phyloP scores from a whole-genome alignment of 495 filamentous ascomycete species.

The Talaromyces adpressus region DNA sequence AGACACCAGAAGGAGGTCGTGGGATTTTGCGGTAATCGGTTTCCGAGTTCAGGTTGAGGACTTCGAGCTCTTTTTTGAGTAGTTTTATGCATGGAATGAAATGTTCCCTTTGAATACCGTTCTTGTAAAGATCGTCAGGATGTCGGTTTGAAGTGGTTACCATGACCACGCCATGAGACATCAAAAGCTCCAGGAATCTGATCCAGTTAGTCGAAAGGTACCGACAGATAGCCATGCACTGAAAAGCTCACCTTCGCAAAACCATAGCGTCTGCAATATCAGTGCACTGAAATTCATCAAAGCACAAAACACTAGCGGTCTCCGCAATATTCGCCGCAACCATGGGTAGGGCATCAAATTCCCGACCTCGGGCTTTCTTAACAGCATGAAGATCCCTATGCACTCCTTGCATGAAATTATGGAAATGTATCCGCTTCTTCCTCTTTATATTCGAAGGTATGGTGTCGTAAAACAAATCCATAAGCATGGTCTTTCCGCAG shows the following conservation, averaged over 20 bases:
- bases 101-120: slow-evolving; percentile 90
- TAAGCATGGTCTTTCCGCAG: slow-evolving; percentile 98
- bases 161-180: slow-evolving; percentile 93
- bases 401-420: slow-evolving; percentile 99
- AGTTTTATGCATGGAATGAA: slow-evolving; percentile 95
- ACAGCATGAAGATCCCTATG: slow-evolving; percentile 86
- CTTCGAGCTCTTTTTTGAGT: slow-evolving; percentile 69
- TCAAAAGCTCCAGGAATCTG: slow-evolving; percentile 78
- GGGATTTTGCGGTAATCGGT: slow-evolving; percentile 98
- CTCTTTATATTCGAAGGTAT: slow-evolving; percentile 70
- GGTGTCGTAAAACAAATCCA: slow-evolving; percentile 98
- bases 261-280: slow-evolving; percentile 99
- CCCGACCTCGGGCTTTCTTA: slow-evolving; percentile 82
- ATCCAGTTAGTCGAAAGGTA: slow-evolving; percentile 1
- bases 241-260: slow-evolving; percentile 53
- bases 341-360: slow-evolving; percentile 87
- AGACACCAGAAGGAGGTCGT: slow-evolving; percentile 86
- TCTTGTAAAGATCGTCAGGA: slow-evolving; percentile 93
- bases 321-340: slow-evolving; percentile 90
- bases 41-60: slow-evolving; percentile 89
- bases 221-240: neutral
- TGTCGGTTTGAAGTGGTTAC: slow-evolving; percentile 97
- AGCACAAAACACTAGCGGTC: slow-evolving; percentile 79
- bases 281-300: slow-evolving; percentile 98
- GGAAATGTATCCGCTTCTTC: slow-evolving; percentile 96